Evolutionary conservation across 2,329 filamentous ascomycete genomes (phyloP).

Genomic region (Talaromyces rugulosus): DNA sequence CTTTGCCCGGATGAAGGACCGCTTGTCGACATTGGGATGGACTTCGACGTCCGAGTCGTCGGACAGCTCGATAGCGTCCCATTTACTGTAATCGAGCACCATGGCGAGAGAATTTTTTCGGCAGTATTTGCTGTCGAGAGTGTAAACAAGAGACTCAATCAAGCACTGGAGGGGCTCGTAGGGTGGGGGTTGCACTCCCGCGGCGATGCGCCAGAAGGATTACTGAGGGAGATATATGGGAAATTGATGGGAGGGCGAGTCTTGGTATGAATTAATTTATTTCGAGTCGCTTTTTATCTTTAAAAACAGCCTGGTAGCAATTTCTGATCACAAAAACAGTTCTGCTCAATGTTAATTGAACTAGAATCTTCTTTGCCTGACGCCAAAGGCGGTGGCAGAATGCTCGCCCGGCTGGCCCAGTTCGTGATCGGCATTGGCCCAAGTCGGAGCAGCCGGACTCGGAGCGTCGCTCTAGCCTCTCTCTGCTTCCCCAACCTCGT

Average conservation of each 20-base stretch:
- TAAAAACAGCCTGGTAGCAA: neutral
- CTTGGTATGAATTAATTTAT: neutral
- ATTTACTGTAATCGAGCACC: conserved; percentile 62
- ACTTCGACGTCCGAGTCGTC: conserved; percentile 98
- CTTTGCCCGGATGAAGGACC: conserved; percentile 96
- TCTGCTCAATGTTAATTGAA: neutral
- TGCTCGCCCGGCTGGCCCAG: conserved; percentile 7
- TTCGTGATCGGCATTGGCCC: conserved; percentile 1
- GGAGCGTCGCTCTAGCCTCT: neutral
- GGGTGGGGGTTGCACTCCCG: neutral
- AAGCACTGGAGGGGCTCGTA: neutral
- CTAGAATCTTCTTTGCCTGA: conserved; percentile 9
- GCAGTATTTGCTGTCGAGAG: neutral
- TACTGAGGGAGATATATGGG: neutral
- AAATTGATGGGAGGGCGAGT: neutral
- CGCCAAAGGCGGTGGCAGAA: conserved; percentile 28
- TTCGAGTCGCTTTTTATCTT: neutral
- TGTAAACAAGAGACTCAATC: neutral
- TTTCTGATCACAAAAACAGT: neutral
- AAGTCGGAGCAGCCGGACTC: conserved; percentile 1
- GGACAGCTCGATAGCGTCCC: conserved; percentile 86
- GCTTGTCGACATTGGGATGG: conserved; percentile 97
- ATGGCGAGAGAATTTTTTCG: conserved; percentile 27
- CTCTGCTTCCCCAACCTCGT: neutral
- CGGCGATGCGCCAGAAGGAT: neutral